phyloP scores from a whole-genome alignment of 768 basidiomycete species.

The Obba rivulosa region DNA sequence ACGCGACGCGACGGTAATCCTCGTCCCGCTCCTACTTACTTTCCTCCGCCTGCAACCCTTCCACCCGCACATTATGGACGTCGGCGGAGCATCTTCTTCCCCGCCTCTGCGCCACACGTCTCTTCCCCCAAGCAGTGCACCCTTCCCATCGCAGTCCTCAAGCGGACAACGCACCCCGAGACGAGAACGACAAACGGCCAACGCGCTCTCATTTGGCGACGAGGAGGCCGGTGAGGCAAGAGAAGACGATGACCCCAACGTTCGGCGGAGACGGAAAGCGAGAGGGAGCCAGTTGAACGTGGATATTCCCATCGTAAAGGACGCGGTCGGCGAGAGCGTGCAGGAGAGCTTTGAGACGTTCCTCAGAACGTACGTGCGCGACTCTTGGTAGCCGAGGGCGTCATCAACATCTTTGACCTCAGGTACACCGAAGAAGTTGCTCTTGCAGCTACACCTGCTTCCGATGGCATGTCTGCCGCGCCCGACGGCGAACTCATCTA shows the following conservation, averaged over 20 bases:
- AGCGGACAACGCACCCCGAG: slow-evolving; percentile 25
- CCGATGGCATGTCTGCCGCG: slow-evolving; percentile 56
- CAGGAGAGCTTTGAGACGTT: slow-evolving; percentile 90
- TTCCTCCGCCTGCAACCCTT: slow-evolving; percentile 12
- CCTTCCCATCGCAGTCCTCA: slow-evolving; percentile 31
- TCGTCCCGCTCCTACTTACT: slow-evolving; percentile 15
- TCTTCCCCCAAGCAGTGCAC: slow-evolving; percentile 46
- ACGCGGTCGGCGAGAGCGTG: slow-evolving; percentile 94
- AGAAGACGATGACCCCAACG: slow-evolving; percentile 29
- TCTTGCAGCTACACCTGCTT: slow-evolving; percentile 74
- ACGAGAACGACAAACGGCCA: slow-evolving; percentile 22
- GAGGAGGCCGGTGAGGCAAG: slow-evolving; percentile 41
- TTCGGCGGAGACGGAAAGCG: slow-evolving; percentile 33
- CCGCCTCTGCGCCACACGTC: slow-evolving; percentile 50
- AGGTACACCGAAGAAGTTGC: slow-evolving; percentile 85
- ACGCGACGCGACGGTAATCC: slow-evolving; percentile 16
- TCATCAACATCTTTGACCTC: background rate
- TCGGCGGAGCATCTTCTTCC: slow-evolving; percentile 49
- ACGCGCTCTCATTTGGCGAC: slow-evolving; percentile 28
- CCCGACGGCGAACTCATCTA: slow-evolving; percentile 70
- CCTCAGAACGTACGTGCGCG: slow-evolving; percentile 68
- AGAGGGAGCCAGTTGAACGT: slow-evolving; percentile 41
- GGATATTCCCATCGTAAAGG: slow-evolving; percentile 84
- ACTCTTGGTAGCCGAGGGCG: background rate
- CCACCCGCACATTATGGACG: slow-evolving; percentile 39